Base-by-base conservation (phyloP, 257 asterid genomes). In the Nicotiana tabacum region DNA sequence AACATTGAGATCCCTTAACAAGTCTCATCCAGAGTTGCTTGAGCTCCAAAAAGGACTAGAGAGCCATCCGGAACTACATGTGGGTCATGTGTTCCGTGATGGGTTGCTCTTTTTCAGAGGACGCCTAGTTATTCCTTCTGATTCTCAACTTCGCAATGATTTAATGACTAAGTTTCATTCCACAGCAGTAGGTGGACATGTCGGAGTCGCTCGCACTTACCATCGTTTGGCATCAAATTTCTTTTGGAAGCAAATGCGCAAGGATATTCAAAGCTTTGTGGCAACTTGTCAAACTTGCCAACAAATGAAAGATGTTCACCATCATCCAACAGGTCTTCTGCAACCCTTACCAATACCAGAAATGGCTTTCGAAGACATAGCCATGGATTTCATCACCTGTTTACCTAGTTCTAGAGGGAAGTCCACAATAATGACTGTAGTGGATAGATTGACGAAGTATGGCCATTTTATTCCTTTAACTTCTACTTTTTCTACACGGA, bases 361-460 rank as follows among this genome's bases (percentile, higher is more conserved):
- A 5, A 33, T 67, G 18, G 58, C 68, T 11, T 67, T 67, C 58
- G 43, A 67, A 8, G 56, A 82, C 32, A 33, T 82, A 4, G 1
- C 58, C n/a, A 82, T 82, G 79, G 84, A 82, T 68, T 82, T 68
- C 12, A 68, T 82, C 9, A 10, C 29, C 1, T 51, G 56, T 6
- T n/a, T 82, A 2, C 84, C 70, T 5, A 9, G 2, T 4, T 67
- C 69, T 3, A 10, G 32, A 8, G 58, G 84, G 4, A 48, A 27
- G 5, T 6, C 57, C 1, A 66, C 30, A 7, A 53, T 68, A 3
- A 39, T 56, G 55, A 78, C 58, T 0, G 55, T 82, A 2, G 80
- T 82, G 8, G 84, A 82, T 56, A 27, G 80, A 2, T 4, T 82
- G 6, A 0, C 43, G 0, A 67, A 82, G 18, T 82, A 30, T 13